Evolutionary conservation across 768 basidiomycete genomes (phyloP).

Genomic region (Macrolepiota dolichaula): DNA sequence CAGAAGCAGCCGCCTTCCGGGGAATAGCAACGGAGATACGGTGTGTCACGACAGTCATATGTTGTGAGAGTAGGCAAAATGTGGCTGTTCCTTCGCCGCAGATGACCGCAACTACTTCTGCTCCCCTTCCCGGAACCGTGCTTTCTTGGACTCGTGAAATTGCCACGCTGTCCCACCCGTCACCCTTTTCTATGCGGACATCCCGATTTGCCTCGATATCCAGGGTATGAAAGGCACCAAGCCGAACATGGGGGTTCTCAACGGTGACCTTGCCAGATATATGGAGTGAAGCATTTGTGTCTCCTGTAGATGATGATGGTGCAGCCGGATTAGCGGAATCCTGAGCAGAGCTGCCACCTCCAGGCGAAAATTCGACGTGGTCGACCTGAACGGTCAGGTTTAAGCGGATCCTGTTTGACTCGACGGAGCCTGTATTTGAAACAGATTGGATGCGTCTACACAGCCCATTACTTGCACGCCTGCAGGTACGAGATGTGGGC

Average conservation of each 20-base stretch:
- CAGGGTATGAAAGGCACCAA: conserved; percentile 93
- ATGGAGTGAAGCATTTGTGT: conserved; percentile 62
- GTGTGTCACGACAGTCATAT: conserved; percentile 93
- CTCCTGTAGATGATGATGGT: conserved; percentile 28
- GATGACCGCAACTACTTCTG: conserved; percentile 94
- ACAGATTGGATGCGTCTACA: conserved; percentile 82
- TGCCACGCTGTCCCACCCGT: conserved; percentile 93
- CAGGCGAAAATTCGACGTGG: conserved; percentile 78
- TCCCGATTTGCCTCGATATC: conserved; percentile 91
- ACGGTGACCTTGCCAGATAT: conserved; percentile 81
- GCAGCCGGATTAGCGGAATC: conserved; percentile 34
- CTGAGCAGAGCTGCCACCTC: conserved; percentile 30
- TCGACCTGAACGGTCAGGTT: conserved; percentile 82
- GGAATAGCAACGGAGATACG: conserved; percentile 88
- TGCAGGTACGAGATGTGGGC: conserved; percentile 14
- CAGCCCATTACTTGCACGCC: neutral
- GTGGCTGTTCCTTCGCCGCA: conserved; percentile 95
- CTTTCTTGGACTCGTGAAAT: conserved; percentile 80
- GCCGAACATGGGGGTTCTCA: conserved; percentile 86
- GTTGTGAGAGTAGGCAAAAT: conserved; percentile 92
- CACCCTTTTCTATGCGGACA: conserved; percentile 80
- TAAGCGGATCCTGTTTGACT: conserved; percentile 83
- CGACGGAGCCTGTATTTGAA: conserved; percentile 90
- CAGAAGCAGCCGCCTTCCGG: conserved; percentile 81
- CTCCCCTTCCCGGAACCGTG: conserved; percentile 89